Base-by-base conservation (phyloP, 1,284 basidiomycete genomes). In the Moesziomyces sp. region DNA sequence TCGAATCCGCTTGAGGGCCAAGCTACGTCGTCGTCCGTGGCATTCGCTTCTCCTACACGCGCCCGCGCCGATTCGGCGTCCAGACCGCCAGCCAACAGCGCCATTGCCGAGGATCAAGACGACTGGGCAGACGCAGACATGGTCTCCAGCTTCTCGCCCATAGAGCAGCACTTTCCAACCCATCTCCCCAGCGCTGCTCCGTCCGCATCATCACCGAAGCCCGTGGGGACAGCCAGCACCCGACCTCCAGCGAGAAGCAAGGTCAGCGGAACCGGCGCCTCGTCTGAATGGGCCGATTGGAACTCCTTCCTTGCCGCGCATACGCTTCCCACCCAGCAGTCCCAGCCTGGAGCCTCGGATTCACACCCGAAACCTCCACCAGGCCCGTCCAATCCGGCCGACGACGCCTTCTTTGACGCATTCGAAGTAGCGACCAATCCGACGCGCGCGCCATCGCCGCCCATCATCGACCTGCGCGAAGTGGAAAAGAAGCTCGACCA, bases 401-500 rank as follows among this genome's bases (percentile, higher is more conserved):
- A 78, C 35, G 76, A 76, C 7, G 74, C 64, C 38, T 76, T 76
- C 58, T 73, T 76, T 38, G 69, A 69, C 34, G 74, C 74, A 13
- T 76, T 76, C 9, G 74, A 76, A 46, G 51, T 60, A 5, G 70
- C 70, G 0, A 67, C 69, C 34, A 64, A 72, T 9, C 57, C 62
- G 13, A 47, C 53, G 21, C 74, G 67, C 3, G 54, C 26, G 0
- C 79, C 79, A 14, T 79, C 77, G 8, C 81, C 77, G 9, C 74
- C 75, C 16, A 76, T 80, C 48, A 77, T 83, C 38, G 82, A 83
- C 56, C 74, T 83, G 23, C 75, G 82, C 6, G 67, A 66, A 6
- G 74, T 80, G 10, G 80, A 83, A 52, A 64, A 65, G 49, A 74
- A 77, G 59, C 66, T 83, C 13, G 71, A 76, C 34, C 54, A 46